Evolutionary conservation across 1,284 basidiomycete species (phyloP).

Genomic region (Ustilago hordei): DNA sequence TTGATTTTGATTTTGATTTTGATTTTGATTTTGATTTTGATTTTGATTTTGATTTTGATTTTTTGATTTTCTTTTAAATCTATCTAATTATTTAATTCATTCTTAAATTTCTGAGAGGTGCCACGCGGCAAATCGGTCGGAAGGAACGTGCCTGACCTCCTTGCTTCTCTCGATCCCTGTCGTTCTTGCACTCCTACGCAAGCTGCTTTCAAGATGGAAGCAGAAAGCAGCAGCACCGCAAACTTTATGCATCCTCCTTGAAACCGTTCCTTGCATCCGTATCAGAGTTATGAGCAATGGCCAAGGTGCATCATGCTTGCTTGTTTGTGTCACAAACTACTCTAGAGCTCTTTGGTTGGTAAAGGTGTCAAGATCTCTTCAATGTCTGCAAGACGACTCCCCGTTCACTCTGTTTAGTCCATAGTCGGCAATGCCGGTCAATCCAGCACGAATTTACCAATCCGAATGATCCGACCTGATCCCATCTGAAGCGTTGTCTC

Average conservation of each 20-base stretch:
- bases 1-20: too few species aligned
- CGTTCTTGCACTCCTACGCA: neutral
- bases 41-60: too few species aligned
- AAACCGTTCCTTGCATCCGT: neutral
- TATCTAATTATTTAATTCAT: neutral
- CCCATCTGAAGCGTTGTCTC: too few species aligned
- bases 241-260: neutral
- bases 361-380: neutral
- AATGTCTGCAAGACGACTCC: neutral
- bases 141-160: conserved; percentile 1
- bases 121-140: neutral
- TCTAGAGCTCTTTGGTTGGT: neutral
- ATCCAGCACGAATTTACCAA: too few species aligned
- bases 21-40: too few species aligned
- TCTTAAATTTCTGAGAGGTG: neutral
- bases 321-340: conserved; percentile 1
- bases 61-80: too few species aligned
- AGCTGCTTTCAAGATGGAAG: neutral
- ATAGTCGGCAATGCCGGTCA: neutral
- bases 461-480: too few species aligned
- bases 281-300: neutral
- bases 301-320: neutral
- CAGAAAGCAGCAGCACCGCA: neutral
- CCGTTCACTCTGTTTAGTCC: neutral
- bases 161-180: conserved; percentile 10